A percentile compares a stretch with the other conserved stretches of the same genome.
These are phyloP conservation scores for Pythium biforme DNA, from an alignment of 352 stramenopile species.

Conservation along the genomic window DNA sequence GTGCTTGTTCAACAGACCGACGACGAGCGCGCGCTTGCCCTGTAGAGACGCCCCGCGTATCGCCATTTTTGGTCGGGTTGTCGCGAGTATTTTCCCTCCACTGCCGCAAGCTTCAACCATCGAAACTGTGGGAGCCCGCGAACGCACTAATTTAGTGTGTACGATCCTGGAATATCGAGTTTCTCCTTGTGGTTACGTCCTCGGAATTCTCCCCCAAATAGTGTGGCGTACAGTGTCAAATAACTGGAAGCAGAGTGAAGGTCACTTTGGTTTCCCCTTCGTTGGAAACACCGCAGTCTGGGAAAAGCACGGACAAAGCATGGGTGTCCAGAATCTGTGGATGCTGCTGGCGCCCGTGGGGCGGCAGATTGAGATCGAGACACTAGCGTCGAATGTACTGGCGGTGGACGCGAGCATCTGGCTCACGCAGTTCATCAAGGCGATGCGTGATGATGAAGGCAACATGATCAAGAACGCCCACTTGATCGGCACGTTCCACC, in stretches of 20 bases:
- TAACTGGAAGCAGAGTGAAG: conserved; percentile 28
- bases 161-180: no score
- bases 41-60: conserved; percentile 30
- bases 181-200: no score
- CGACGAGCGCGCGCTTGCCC: conserved; percentile 77
- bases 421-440: conserved; percentile 99
- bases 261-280: conserved; percentile 1
- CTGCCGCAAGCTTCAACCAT: conserved; percentile 22
- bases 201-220: conserved; percentile 5
- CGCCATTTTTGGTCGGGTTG: background rate
- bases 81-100: conserved; percentile 25
- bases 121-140: conserved; percentile 14
- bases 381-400: conserved; percentile 93
- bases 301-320: conserved; percentile 33
- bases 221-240: conserved; percentile 20
- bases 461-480: conserved; percentile 95
- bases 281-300: background rate
- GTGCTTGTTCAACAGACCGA: conserved; percentile 90
- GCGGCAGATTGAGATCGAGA: conserved; percentile 97
- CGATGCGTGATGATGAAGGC: conserved; percentile 95
- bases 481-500: conserved; percentile 93
- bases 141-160: background rate
- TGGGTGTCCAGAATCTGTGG: conserved; percentile 99
- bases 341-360: conserved; percentile 94
- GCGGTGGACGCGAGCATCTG: conserved; percentile 99